Evolutionary conservation across 495 filamentous ascomycete genomes (phyloP).

Genomic region (Parachaetomium inaequale): DNA sequence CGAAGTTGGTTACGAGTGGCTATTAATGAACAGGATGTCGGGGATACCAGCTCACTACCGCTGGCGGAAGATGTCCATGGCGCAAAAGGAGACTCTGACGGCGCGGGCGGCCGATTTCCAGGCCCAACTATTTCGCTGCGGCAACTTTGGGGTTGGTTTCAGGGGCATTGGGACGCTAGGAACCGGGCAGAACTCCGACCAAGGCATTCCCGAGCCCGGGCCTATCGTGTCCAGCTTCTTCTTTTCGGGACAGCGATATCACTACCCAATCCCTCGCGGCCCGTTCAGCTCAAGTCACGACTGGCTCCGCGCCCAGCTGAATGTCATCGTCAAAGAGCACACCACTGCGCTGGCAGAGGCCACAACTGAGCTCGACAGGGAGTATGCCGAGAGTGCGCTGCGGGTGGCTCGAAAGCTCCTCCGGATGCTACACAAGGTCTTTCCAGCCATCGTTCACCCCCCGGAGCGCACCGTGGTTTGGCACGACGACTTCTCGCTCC

Average conservation of each 20-base stretch:
- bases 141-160: slow-evolving; percentile 30
- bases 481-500: slow-evolving; percentile 5
- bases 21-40: slow-evolving; percentile 50
- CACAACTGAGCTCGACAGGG: slow-evolving; percentile 24
- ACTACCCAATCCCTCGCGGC: slow-evolving; percentile 29
- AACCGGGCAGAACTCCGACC: slow-evolving; percentile 4
- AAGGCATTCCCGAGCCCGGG: slow-evolving; percentile 17
- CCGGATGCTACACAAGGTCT: slow-evolving; percentile 28
- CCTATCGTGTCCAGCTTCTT: slow-evolving; percentile 29
- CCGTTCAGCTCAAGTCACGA: slow-evolving; percentile 32
- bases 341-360: slow-evolving; percentile 18
- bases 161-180: slow-evolving; percentile 36
- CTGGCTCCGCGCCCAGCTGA: slow-evolving; percentile 30
- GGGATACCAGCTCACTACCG: slow-evolving; percentile 41
- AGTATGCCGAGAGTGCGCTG: slow-evolving; percentile 27
- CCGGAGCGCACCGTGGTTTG: slow-evolving; percentile 5
- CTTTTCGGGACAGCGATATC: slow-evolving; percentile 28
- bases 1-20: slow-evolving; percentile 57
- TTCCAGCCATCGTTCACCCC: slow-evolving; percentile 23
- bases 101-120: slow-evolving; percentile 39
- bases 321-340: slow-evolving; percentile 31
- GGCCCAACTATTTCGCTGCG: slow-evolving; percentile 28
- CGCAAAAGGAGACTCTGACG: slow-evolving; percentile 38
- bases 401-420: slow-evolving; percentile 29
- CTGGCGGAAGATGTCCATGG: slow-evolving; percentile 40